These are phyloP conservation scores for Penicillium sp. DNA, from an alignment of 2,329 filamentous ascomycete species.

Conservation along the genomic window DNA sequence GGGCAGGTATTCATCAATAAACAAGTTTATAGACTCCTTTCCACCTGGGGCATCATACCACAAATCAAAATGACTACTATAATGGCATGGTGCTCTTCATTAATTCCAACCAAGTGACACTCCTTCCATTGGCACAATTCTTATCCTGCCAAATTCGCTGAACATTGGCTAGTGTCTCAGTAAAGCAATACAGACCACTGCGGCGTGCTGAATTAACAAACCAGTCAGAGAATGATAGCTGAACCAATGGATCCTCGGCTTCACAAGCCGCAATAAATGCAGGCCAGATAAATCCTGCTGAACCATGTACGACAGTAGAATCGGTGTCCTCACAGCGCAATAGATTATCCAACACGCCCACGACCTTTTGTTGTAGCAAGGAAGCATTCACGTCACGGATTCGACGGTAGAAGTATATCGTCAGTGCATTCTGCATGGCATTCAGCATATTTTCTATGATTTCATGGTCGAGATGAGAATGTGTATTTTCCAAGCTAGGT, in stretches of 20 bases:
- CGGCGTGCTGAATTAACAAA: constrained; percentile 29
- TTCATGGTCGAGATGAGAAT: constrained; percentile 11
- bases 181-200: constrained; percentile 36
- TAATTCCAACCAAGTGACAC: constrained; percentile 18
- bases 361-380: constrained; percentile 41
- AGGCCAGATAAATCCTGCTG: constrained; percentile 44
- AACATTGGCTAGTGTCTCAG: constrained; percentile 24
- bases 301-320: constrained; percentile 34
- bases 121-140: constrained; percentile 6
- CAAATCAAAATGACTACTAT: background rate
- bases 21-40: background rate
- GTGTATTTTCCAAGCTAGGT: constrained; percentile 13
- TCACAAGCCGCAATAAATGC: constrained; percentile 48
- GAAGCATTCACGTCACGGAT: constrained; percentile 44
- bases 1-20: background rate
- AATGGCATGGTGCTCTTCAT: constrained; percentile 12
- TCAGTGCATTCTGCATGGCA: constrained; percentile 45
- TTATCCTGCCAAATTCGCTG: constrained; percentile 34
- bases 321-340: constrained; percentile 34
- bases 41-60: background rate
- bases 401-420: constrained; percentile 49
- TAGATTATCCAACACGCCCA: constrained; percentile 38
- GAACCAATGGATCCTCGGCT: constrained; percentile 38
- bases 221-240: constrained; percentile 36
- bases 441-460: constrained; percentile 33